Evolutionary conservation across 257 asterid genomes (phyloP).

Genomic region (Solanum pennellii): DNA sequence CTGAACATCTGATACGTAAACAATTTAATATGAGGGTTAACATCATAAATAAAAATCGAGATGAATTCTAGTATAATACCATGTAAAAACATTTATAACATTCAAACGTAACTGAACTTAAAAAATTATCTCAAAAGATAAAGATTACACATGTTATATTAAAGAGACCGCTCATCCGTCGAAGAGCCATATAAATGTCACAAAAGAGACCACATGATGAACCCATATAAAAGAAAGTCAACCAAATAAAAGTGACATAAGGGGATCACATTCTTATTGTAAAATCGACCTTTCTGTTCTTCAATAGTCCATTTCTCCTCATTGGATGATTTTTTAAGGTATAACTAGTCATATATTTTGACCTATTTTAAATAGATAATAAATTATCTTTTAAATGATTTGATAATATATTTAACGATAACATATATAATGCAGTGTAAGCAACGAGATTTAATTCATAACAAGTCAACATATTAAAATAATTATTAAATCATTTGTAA

Average conservation of each 20-base stretch:
- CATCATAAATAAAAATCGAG: not conserved
- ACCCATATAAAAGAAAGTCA: not conserved
- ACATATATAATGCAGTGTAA: not conserved
- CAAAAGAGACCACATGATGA: not conserved
- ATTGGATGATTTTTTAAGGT: not conserved
- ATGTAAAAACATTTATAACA: not conserved
- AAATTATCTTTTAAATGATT: not conserved
- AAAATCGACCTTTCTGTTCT: not conserved
- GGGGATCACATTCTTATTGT: not conserved
- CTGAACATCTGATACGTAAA: too few relatives aligned
- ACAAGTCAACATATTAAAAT: constrained; percentile 6
- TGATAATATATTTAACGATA: not conserved
- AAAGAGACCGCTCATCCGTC: not conserved
- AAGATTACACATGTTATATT: not conserved
- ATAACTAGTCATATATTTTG: too few relatives aligned
- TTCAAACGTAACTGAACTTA: not conserved
- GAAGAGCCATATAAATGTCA: not conserved
- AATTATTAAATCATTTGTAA: not conserved
- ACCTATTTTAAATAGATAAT: not conserved
- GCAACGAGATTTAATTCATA: not conserved
- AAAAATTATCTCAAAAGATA: not conserved
- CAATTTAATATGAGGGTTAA: not conserved
- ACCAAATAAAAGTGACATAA: not conserved
- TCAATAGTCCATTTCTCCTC: not conserved
- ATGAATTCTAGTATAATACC: not conserved